Percentiles rank a stretch among this genome's conserved stretches.
These are phyloP conservation scores for Pythium diclinum DNA, from an alignment of 352 stramenopile genomes.

Conservation along the genomic window DNA sequence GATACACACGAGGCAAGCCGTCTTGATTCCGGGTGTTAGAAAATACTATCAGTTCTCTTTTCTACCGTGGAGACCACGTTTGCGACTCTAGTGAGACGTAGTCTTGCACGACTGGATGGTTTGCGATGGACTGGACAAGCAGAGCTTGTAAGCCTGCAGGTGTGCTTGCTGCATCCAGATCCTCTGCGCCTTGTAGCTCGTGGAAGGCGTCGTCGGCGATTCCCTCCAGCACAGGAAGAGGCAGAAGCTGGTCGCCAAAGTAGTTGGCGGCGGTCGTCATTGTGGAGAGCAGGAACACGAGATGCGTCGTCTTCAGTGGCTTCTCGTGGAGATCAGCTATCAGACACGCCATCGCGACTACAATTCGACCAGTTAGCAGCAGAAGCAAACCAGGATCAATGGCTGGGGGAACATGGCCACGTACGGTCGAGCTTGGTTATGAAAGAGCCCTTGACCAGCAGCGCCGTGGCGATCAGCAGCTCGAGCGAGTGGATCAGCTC, in stretches of 20 bases:
- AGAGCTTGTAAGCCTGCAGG: neutral
- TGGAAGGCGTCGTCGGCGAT: conserved; percentile 36
- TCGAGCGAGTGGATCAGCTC: conserved; percentile 41
- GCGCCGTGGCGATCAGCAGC: conserved; percentile 42
- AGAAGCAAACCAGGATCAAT: no score
- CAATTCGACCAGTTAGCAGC: neutral
- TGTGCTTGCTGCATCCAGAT: conserved; percentile 13
- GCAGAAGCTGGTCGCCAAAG: conserved; percentile 51
- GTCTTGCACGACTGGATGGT: conserved; percentile 43
- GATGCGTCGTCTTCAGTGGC: conserved; percentile 21
- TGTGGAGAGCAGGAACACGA: conserved; percentile 50
- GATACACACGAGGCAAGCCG: conserved; percentile 42
- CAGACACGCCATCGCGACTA: conserved; percentile 22
- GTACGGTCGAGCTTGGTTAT: conserved; percentile 42
- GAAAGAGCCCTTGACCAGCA: conserved; percentile 45
- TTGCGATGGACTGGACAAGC: conserved; percentile 27
- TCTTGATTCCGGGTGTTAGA: neutral
- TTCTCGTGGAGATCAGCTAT: conserved; percentile 19
- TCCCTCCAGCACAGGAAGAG: conserved; percentile 28
- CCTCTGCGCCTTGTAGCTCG: conserved; percentile 17
- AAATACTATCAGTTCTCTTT: neutral
- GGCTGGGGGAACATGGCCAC: conserved; percentile 1
- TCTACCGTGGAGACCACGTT: conserved; percentile 7
- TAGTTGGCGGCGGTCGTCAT: conserved; percentile 42
- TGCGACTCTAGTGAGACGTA: conserved; percentile 32